phyloP scores from a whole-genome alignment of 108 stramenopile species.

The Skeletonema menzelii region DNA sequence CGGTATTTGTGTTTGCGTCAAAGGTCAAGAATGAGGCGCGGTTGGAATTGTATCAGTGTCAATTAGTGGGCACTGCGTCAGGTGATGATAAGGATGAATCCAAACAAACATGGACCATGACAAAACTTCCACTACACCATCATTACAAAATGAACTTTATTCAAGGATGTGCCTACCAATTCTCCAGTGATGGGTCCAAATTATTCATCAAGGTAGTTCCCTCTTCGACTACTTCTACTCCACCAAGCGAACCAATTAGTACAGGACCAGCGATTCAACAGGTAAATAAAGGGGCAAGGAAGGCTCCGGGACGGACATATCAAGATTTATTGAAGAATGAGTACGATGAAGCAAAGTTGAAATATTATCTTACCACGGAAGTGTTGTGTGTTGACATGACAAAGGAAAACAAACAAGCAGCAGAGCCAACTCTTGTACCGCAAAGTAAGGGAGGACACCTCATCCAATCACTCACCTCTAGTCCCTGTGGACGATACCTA shows the following conservation, averaged over 20 bases:
- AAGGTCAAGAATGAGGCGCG: constrained; percentile 32
- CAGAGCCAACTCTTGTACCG: background rate
- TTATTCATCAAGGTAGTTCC: constrained; percentile 28
- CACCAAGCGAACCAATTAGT: constrained; percentile 19
- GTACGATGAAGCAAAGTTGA: constrained; percentile 32
- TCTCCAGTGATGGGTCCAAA: constrained; percentile 8
- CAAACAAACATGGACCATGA: background rate
- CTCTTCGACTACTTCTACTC: background rate
- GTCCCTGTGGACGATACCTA: constrained; percentile 26
- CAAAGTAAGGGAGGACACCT: constrained; percentile 18
- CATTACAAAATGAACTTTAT: constrained; percentile 33
- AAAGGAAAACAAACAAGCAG: background rate
- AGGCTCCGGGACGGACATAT: constrained; percentile 46
- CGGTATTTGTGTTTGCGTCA: constrained; percentile 30
- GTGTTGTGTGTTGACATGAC: constrained; percentile 14
- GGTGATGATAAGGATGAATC: background rate
- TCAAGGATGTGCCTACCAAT: constrained; percentile 27
- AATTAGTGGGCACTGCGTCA: too few relatives aligned
- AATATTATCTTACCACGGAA: constrained; percentile 23
- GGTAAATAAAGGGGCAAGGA: constrained; percentile 25
- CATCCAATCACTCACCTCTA: constrained; percentile 19
- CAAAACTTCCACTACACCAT: background rate
- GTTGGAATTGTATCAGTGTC: constrained; percentile 39
- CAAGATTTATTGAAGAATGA: constrained; percentile 45
- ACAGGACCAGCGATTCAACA: constrained; percentile 36